Evolutionary conservation across 1,284 basidiomycete genomes (phyloP).

Genomic region (Tremellales sp.): DNA sequence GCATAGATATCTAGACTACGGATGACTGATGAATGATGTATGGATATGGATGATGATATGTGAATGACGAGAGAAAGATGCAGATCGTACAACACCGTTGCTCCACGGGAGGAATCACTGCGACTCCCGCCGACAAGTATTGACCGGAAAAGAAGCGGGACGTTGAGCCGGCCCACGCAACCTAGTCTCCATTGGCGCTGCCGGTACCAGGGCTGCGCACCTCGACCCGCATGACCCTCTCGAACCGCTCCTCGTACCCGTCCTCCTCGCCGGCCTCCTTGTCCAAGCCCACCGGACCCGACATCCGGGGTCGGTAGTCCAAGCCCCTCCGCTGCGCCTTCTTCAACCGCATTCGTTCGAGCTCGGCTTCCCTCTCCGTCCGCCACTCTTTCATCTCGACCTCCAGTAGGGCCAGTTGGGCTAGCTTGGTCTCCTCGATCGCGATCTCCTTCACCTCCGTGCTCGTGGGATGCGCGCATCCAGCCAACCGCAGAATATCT

Average conservation of each 20-base stretch:
- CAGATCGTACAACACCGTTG: too few species aligned
- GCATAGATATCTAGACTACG: too few species aligned
- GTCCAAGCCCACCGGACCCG: conserved; percentile 2
- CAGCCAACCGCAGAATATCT: conserved; percentile 36
- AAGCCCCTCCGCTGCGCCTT: conserved; percentile 30
- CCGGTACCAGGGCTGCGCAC: conserved; percentile 16
- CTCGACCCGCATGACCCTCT: conserved; percentile 8
- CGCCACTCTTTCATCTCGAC: conserved; percentile 35
- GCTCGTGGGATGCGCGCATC: conserved; percentile 25
- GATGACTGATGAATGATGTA: too few species aligned
- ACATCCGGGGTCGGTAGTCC: conserved; percentile 10
- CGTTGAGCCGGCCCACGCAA: too few species aligned
- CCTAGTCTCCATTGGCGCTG: too few species aligned
- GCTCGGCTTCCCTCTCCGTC: conserved; percentile 20
- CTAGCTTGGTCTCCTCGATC: conserved; percentile 25
- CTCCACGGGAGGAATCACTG: too few species aligned
- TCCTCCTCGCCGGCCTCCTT: conserved; percentile 3
- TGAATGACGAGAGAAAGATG: too few species aligned
- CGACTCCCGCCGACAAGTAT: too few species aligned
- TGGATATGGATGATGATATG: too few species aligned
- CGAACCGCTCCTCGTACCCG: conserved; percentile 14
- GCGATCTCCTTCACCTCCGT: conserved; percentile 17
- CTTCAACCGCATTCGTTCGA: conserved; percentile 33
- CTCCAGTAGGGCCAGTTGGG: conserved; percentile 28
- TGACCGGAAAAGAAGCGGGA: too few species aligned